Base-by-base conservation (phyloP, 2,329 filamentous ascomycete genomes). In the Lecanicillium sp. region DNA sequence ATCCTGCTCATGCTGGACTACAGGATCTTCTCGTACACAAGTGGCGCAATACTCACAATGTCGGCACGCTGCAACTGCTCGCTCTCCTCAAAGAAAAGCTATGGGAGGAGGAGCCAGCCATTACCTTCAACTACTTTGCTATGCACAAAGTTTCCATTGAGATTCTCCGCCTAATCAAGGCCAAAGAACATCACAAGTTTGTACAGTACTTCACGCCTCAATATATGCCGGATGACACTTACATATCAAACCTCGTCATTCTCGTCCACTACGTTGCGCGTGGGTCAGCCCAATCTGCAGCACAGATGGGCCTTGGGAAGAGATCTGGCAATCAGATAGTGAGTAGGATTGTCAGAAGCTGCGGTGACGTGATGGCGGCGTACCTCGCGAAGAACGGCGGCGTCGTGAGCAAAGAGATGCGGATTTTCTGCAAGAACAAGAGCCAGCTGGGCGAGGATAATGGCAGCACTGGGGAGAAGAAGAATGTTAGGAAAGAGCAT, bases 81-180 rank as follows among this genome's bases (percentile, higher is more conserved):
- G 37, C 45, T 29, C 39, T 54, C 31, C 14, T 55, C 28, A 54
- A 52, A 33, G 41, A 14, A 20, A 50, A 42, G 19, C 39, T 56
- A 8, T 47, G 41, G 28, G 49, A 55, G 44, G 54, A 53, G 31
- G 52, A 56, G 46, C 53, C 54, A 14, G 3, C 50, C 2, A 37
- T 56, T 4, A 9, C 51, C 15, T 56, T 38, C 42, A 55, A 57
- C 40, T 57, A 56, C 39, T 54, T 56, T 28, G 52, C 49, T 36
- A 55, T 57, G 52, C 50, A 56, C 29, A 51, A 49, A 37, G 51
- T 49, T 41, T 50, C 43, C 18, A 6, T 57, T 3, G 49, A 57
- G 32, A 25, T 57, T 13, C 46, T 55, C 1, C 46, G 51, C 34
- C 39, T 47, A 5, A 55, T 57, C 39, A 20, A 32, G 32, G 45